Base-by-base conservation (phyloP, 2,329 filamentous ascomycete genomes). In the Cytospora piceicola region DNA sequence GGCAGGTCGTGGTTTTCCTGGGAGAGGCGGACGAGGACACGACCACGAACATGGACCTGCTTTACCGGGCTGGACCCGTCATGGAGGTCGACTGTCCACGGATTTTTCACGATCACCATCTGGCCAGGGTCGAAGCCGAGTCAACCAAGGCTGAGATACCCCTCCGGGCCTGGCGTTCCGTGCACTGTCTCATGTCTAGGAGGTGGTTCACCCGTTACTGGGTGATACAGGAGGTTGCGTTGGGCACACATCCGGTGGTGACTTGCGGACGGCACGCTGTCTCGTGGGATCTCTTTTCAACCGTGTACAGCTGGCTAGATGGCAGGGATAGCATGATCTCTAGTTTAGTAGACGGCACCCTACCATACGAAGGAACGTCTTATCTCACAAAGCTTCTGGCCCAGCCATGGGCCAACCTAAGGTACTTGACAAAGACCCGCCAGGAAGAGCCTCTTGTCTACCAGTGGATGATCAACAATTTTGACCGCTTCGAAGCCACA, bases 191-290 rank as follows among this genome's bases (percentile, higher is more conserved):
- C 52, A 27, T 27, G 6, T 57, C 39, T 27, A 54, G 62, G 63
- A 51, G 22, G 20, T 69, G 66, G 58, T 69, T 69, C 42, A 56
- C 32, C 11, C 61, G 67, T 24, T 67, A 58, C 39, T 69, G 67
- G 67, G 57, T 69, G 22, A 63, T 69, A 51, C 67, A 69, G 30
- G 67, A 69, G 32, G 27, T 69, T 2, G 62, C 61, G 1, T 62
- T 69, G 20, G 67, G 62, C 2, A 57, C 7, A 9, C 12, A 17
- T 14, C 53, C 39, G 12, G 60, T 63, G 12, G 7, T 63, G 36
- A 22, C 56, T 29, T 57, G 60, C n/a, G 60, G 60, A 29, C n/a
- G 24, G 11, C 52, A 63, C 46, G 29, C 29, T 46, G 29, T 46
- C 11, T 29, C 60, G 32, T 57, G 52, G 60, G 56, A 22, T 39